Evolutionary conservation across 192 early-diverging fungal genomes (phyloP).

Genomic region (Backusella tuberculispora): DNA sequence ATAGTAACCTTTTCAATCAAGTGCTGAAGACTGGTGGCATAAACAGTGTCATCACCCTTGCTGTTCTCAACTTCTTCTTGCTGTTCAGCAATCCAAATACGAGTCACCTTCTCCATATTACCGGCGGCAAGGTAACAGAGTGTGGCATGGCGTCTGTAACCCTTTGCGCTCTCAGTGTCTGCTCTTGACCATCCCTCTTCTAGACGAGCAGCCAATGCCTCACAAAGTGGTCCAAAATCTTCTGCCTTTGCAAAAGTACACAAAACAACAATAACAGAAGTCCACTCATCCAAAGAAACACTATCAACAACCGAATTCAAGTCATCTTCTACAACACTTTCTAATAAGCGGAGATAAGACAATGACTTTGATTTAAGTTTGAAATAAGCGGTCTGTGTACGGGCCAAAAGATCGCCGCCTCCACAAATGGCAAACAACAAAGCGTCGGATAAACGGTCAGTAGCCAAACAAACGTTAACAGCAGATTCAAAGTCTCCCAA

Average conservation of each 20-base stretch:
- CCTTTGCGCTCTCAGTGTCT: slow-evolving; percentile 19
- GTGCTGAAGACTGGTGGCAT: slow-evolving; percentile 64
- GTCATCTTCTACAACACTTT: slow-evolving; percentile 81
- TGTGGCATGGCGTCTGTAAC: slow-evolving; percentile 62
- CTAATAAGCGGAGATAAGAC: slow-evolving; percentile 84
- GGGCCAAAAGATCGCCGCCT: slow-evolving; percentile 50
- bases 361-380: slow-evolving; percentile 66
- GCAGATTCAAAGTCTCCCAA: slow-evolving; percentile 94
- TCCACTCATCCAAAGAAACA: slow-evolving; percentile 85
- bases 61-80: slow-evolving; percentile 49
- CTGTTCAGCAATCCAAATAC: slow-evolving; percentile 77
- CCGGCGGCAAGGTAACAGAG: slow-evolving; percentile 87
- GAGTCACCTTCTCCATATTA: slow-evolving; percentile 79
- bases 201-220: slow-evolving; percentile 66
- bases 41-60: slow-evolving; percentile 12
- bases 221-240: slow-evolving; percentile 74
- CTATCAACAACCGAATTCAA: slow-evolving; percentile 79
- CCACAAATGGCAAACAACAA: slow-evolving; percentile 86
- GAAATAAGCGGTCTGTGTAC: slow-evolving; percentile 71
- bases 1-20: slow-evolving; percentile 92
- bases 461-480: slow-evolving; percentile 73
- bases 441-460: slow-evolving; percentile 53
- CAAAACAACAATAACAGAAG: slow-evolving; percentile 88
- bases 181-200: slow-evolving; percentile 47
- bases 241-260: slow-evolving; percentile 93